Percentiles rank a stretch among this genome's conserved stretches.
These are phyloP conservation scores for Colletotrichum sidae DNA, from an alignment of 2,329 filamentous ascomycete species.

Conservation along the genomic window DNA sequence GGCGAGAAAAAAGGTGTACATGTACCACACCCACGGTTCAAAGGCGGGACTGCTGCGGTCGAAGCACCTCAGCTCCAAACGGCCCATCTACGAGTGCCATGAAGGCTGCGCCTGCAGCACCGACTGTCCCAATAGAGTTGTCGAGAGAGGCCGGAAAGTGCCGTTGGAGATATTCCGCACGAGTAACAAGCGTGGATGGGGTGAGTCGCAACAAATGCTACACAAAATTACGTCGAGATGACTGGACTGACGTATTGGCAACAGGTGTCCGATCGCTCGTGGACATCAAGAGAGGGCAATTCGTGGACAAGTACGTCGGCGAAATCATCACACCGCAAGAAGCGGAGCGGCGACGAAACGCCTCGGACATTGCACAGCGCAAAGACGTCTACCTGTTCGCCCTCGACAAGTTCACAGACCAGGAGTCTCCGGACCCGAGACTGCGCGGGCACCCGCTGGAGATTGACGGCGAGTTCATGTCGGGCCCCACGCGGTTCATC, in stretches of 20 bases:
- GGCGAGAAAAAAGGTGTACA: conserved; percentile 58
- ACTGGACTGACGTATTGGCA: not conserved
- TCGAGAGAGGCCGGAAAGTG: conserved; percentile 78
- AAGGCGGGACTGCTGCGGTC: conserved; percentile 65
- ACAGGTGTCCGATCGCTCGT: conserved; percentile 73
- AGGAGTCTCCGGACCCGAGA: conserved; percentile 64
- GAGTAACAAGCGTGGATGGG: conserved; percentile 76
- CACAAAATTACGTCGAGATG: not conserved
- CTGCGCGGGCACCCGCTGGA: conserved; percentile 68
- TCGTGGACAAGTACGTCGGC: conserved; percentile 83
- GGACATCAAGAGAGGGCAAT: conserved; percentile 77
- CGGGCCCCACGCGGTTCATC: conserved; percentile 83
- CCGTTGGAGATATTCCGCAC: conserved; percentile 84
- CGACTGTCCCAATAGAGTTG: conserved; percentile 79
- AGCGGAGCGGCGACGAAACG: conserved; percentile 72
- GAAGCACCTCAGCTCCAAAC: conserved; percentile 62
- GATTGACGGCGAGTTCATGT: conserved; percentile 80
- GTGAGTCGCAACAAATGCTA: conserved; percentile 51
- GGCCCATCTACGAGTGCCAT: conserved; percentile 86
- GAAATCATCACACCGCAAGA: conserved; percentile 74
- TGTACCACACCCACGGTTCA: conserved; percentile 70
- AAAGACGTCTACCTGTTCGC: conserved; percentile 85
- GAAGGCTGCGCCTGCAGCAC: conserved; percentile 73
- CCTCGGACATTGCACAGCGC: conserved; percentile 65
- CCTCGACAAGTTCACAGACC: conserved; percentile 82